These are phyloP conservation scores for Fusarium nygamai DNA, from an alignment of 2,329 filamentous ascomycete genomes.

Conservation along the genomic window DNA sequence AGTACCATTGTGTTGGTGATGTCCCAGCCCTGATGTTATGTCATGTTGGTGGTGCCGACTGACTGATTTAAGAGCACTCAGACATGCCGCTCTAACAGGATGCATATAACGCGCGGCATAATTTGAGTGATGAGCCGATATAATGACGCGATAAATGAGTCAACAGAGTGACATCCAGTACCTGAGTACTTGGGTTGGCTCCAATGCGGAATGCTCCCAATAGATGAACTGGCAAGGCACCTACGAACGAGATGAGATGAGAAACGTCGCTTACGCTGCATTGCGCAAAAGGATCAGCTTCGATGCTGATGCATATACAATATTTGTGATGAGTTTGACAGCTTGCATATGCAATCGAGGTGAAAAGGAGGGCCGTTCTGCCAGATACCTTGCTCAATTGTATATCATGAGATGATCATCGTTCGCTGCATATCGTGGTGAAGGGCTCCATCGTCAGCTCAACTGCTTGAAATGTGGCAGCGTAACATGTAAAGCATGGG, in stretches of 20 bases:
- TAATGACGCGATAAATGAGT: conserved; percentile 21
- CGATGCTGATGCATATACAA: background rate
- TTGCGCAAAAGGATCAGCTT: background rate
- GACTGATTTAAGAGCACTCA: conserved; percentile 5
- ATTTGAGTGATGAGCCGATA: conserved; percentile 11
- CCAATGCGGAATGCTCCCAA: conserved; percentile 17
- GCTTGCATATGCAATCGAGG: conserved; percentile 13
- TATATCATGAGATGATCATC: conserved; percentile 44
- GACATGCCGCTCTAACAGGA: conserved; percentile 2
- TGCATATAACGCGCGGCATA: conserved; percentile 5
- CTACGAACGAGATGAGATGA: conserved; percentile 4
- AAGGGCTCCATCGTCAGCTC: conserved; percentile 21
- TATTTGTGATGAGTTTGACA: background rate
- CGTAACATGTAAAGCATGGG: conserved; percentile 13
- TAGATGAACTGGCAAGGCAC: conserved; percentile 1
- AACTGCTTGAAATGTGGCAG: conserved; percentile 8
- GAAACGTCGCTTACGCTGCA: conserved; percentile 8
- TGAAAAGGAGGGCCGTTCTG: conserved; percentile 26
- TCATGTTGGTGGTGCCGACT: conserved; percentile 11
- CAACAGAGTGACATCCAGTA: background rate
- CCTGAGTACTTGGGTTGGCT: conserved; percentile 10
- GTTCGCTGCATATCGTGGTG: conserved; percentile 34
- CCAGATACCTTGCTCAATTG: conserved; percentile 2
- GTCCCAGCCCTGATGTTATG: background rate
- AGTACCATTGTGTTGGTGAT: conserved; percentile 12